phyloP scores from a whole-genome alignment of 2,329 filamentous ascomycete genomes.

The Colletotrichum scovillei region DNA sequence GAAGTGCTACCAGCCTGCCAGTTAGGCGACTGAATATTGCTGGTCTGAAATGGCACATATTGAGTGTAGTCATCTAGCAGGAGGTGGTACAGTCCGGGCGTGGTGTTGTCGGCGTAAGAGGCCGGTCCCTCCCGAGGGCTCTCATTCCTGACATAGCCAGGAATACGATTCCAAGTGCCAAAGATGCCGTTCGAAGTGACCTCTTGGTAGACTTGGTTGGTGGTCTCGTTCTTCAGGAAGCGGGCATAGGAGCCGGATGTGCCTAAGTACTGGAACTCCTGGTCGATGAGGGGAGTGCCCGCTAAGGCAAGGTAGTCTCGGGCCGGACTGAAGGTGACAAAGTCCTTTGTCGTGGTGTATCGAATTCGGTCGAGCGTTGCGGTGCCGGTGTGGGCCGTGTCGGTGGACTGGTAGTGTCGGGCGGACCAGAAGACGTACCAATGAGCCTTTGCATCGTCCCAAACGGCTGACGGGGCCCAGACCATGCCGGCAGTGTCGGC shows the following conservation, averaged over 20 bases:
- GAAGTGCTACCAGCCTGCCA: constrained; percentile 51
- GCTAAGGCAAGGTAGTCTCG: constrained; percentile 54
- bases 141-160: constrained; percentile 44
- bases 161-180: constrained; percentile 57
- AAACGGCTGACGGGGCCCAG: constrained; percentile 52
- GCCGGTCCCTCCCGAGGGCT: constrained; percentile 46
- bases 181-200: constrained; percentile 57
- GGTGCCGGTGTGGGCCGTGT: constrained; percentile 56
- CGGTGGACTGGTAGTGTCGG: constrained; percentile 54
- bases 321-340: constrained; percentile 58
- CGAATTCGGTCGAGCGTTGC: constrained; percentile 56
- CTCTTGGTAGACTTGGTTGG: constrained; percentile 60
- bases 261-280: constrained; percentile 58
- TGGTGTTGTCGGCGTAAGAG: constrained; percentile 50
- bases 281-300: constrained; percentile 59
- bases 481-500: constrained; percentile 48
- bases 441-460: constrained; percentile 47
- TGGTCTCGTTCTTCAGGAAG: constrained; percentile 63
- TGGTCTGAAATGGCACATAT: constrained; percentile 58
- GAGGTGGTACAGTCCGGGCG: constrained; percentile 50
- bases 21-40: constrained; percentile 48
- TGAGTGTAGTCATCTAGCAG: constrained; percentile 56
- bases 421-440: constrained; percentile 63
- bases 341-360: constrained; percentile 63
- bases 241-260: constrained; percentile 53